These are phyloP conservation scores for Corylus avellana DNA, from an alignment of 306 rosid species.

Conservation along the genomic window DNA sequence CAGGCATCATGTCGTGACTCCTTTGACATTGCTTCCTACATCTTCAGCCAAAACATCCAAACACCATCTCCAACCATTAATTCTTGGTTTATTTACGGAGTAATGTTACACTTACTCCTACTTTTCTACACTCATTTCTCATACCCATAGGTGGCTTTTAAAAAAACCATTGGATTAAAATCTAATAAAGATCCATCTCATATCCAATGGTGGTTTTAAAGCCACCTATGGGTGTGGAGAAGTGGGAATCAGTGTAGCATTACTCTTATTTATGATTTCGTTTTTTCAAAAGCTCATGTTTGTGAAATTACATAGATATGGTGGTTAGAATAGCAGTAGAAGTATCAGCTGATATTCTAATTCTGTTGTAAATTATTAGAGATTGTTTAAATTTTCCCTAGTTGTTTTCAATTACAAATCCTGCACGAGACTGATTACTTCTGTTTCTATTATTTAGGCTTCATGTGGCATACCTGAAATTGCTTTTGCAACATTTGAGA, in stretches of 20 bases:
- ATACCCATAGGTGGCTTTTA: too few relatives aligned
- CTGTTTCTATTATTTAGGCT: conserved; percentile 58
- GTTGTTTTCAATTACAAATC: conserved; percentile 23
- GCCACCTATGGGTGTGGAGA: too few relatives aligned
- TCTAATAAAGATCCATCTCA: too few relatives aligned
- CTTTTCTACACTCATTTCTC: too few relatives aligned
- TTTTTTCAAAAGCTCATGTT: background rate
- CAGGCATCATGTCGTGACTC: background rate
- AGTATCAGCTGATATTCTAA: background rate
- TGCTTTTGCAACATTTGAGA: conserved; percentile 89
- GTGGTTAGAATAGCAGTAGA: background rate
- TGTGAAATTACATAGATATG: background rate
- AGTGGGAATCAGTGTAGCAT: too few relatives aligned
- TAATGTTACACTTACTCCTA: too few relatives aligned
- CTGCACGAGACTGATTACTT: conserved; percentile 32
- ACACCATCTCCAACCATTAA: background rate
- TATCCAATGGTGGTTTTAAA: too few relatives aligned
- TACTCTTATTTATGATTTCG: background rate
- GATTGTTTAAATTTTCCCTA: conserved; percentile 25
- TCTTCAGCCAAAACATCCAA: conserved; percentile 4
- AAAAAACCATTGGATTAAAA: too few relatives aligned
- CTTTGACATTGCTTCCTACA: background rate
- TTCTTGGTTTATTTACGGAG: background rate
- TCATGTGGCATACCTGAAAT: conserved; percentile 96
- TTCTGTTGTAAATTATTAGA: background rate